These are phyloP conservation scores for Trichaptum fuscoviolaceum DNA, from an alignment of 768 basidiomycete species.

Conservation along the genomic window DNA sequence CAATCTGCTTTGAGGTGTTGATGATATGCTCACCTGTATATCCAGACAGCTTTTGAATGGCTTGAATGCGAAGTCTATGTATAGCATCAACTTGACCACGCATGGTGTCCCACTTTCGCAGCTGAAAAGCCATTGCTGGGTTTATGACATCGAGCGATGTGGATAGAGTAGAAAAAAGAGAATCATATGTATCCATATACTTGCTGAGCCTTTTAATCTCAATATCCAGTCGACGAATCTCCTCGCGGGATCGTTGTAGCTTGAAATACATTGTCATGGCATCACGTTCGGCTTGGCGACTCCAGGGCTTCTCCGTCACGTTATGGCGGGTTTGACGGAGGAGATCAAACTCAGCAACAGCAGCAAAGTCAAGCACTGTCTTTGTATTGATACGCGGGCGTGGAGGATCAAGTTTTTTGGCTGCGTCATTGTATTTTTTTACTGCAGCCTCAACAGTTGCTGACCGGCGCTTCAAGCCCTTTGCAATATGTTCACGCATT, in stretches of 20 bases:
- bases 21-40: background rate
- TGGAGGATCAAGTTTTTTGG: slow-evolving; percentile 11
- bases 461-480: slow-evolving; percentile 15
- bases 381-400: slow-evolving; percentile 10
- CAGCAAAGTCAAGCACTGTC: slow-evolving; percentile 15
- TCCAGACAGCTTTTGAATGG: background rate
- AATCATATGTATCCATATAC: slow-evolving; percentile 13
- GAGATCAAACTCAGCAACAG: slow-evolving; percentile 17
- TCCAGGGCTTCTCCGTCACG: slow-evolving; percentile 17
- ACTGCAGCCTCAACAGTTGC: slow-evolving; percentile 15
- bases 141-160: background rate
- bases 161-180: background rate
- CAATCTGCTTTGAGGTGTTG: background rate
- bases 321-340: slow-evolving; percentile 17
- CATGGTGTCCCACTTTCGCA: background rate
- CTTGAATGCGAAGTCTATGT: background rate
- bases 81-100: background rate
- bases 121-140: background rate
- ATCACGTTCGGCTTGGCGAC: slow-evolving; percentile 9
- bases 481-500: slow-evolving; percentile 17
- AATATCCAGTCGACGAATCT: slow-evolving; percentile 16
- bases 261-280: slow-evolving; percentile 16
- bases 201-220: slow-evolving; percentile 15
- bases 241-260: slow-evolving; percentile 14
- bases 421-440: slow-evolving; percentile 14